Conservation (phyloP, 1,139 yeast genomes). For the Taiozyma sp. region DNA sequence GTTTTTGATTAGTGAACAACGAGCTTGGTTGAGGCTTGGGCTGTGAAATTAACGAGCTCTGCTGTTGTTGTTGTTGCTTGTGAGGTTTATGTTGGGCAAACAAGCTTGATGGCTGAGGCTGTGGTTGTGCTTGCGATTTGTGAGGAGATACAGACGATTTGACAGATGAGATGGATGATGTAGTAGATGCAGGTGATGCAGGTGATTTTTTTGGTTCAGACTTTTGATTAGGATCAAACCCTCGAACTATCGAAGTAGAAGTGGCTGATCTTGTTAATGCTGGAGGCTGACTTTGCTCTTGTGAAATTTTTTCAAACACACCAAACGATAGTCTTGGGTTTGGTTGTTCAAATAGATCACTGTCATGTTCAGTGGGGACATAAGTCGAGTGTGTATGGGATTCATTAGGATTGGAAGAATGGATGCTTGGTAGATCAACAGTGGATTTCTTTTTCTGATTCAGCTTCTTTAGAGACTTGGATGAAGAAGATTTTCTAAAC, state of each 20-base stretch:
- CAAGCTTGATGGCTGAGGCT: not conserved
- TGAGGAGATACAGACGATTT: slow-evolving; percentile 5
- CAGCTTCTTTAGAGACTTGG: slow-evolving; percentile 18
- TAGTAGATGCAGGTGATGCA: not conserved
- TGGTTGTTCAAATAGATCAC: slow-evolving; percentile 24
- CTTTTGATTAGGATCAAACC: slow-evolving; percentile 37
- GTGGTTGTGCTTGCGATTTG: not conserved
- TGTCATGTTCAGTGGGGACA: slow-evolving; percentile 11
- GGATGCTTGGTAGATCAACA: slow-evolving; percentile 9
- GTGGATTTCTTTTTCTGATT: slow-evolving; percentile 10
- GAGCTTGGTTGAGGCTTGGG: not conserved
- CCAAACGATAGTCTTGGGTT: slow-evolving; percentile 25
- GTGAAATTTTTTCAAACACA: slow-evolving; percentile 10
- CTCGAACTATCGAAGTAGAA: slow-evolving; percentile 38
- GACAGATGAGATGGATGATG: slow-evolving; percentile 1
- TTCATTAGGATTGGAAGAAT: not conserved
- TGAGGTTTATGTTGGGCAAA: not conserved
- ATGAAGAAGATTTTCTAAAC: slow-evolving; percentile 20
- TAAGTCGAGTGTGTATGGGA: not conserved
- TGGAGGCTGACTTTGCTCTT: slow-evolving; percentile 5
- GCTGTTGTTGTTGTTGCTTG: slow-evolving; percentile 1
- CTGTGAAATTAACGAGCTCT: not conserved
- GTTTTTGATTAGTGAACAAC: not conserved
- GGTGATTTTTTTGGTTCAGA: slow-evolving; percentile 21
- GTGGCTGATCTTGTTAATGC: slow-evolving; percentile 25